phyloP scores from a whole-genome alignment of 208 protist genomes.

The Crithidia thermophila region DNA sequence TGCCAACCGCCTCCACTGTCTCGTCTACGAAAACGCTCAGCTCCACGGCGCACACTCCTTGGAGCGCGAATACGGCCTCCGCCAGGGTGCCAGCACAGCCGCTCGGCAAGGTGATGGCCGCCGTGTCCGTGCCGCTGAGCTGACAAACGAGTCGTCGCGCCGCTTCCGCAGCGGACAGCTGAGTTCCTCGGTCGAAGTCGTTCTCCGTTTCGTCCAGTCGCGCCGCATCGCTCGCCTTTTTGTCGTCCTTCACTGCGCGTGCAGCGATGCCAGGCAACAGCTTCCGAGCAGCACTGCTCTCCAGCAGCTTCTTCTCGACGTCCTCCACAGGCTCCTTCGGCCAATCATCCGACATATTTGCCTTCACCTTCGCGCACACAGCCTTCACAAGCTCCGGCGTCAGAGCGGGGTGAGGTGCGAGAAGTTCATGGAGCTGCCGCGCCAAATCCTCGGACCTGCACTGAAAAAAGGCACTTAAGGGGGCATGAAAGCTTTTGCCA shows the following conservation, averaged over 20 bases:
- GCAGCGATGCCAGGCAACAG: too few species aligned
- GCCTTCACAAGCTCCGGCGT: background rate
- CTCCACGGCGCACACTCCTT: background rate
- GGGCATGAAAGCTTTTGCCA: background rate
- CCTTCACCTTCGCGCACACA: slow-evolving; percentile 3
- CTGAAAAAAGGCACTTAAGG: background rate
- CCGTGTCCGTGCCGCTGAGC: too few species aligned
- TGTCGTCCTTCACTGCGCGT: too few species aligned
- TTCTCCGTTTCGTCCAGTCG: too few species aligned
- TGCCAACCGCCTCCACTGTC: background rate
- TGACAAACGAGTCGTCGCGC: too few species aligned
- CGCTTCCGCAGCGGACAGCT: too few species aligned
- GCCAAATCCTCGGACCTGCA: slow-evolving; percentile 17
- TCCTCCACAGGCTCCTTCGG: slow-evolving; percentile 3
- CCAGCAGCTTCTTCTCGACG: background rate
- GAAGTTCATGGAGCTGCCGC: background rate
- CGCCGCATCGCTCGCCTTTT: too few species aligned
- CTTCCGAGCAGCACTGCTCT: background rate
- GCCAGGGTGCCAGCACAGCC: background rate
- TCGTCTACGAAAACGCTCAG: slow-evolving; percentile 2
- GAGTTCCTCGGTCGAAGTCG: too few species aligned
- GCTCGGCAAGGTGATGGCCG: too few species aligned
- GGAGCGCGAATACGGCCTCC: background rate
- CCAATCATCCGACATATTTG: slow-evolving; percentile 6
- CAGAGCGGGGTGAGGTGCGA: background rate